phyloP scores from a whole-genome alignment of 148 eudicot species.

The Camellia lanceoleosa region DNA sequence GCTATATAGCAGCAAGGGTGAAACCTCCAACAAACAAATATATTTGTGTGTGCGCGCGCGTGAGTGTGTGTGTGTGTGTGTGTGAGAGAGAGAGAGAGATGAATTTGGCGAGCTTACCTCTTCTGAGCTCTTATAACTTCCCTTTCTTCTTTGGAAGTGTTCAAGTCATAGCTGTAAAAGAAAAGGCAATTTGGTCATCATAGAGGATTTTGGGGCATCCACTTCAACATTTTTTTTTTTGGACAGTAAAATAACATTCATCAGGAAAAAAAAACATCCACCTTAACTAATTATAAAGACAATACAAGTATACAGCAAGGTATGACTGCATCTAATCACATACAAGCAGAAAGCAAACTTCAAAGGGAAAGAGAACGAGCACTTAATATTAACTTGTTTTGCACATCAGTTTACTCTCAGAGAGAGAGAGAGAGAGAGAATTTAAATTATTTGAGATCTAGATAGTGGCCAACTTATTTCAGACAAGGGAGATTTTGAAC shows the following conservation, averaged over 20 bases:
- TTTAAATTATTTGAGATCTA: background rate
- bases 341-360: background rate
- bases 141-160: slow-evolving; percentile 77
- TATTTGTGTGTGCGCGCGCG: too few relatives aligned
- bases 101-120: slow-evolving; percentile 41
- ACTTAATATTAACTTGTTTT: background rate
- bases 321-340: background rate
- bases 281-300: background rate
- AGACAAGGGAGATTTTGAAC: background rate
- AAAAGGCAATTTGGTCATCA: slow-evolving; percentile 8
- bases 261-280: background rate
- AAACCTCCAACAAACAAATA: too few relatives aligned
- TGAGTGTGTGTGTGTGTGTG: background rate
- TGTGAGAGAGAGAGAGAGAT: background rate
- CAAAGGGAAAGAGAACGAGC: background rate
- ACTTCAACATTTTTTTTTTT: background rate
- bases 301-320: background rate
- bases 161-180: slow-evolving; percentile 64
- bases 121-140: slow-evolving; percentile 54
- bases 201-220: background rate
- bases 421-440: too few relatives aligned
- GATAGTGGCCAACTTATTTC: background rate
- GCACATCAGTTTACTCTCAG: background rate
- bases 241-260: too few relatives aligned
- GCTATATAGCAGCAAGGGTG: background rate